Percentiles rank a stretch among this genome's conserved stretches.
Conservation (phyloP, 2,329 filamentous ascomycete species). For the Colletotrichum truncatum region DNA sequence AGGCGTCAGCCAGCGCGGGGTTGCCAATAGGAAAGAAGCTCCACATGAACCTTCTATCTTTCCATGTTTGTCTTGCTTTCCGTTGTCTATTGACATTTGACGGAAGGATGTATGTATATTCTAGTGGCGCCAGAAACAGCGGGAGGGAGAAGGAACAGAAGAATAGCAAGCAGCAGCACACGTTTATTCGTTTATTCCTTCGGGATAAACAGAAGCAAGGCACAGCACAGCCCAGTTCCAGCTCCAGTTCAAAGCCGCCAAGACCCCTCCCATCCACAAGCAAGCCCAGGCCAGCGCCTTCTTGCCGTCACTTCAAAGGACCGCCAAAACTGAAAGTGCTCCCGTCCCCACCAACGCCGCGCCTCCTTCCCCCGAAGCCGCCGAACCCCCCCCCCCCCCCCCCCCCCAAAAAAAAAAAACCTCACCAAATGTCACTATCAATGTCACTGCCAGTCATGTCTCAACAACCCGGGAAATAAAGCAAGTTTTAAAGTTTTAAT, state of each 20-base stretch:
- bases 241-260: too few species aligned
- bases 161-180: neutral
- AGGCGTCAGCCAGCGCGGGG: constrained; percentile 8
- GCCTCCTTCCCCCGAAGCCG: constrained; percentile 18
- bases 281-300: neutral
- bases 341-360: constrained; percentile 15
- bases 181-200: too few species aligned
- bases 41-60: neutral
- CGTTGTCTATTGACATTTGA: neutral
- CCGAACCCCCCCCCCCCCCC: too few species aligned
- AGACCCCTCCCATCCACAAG: neutral
- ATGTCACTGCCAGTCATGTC: neutral
- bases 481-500: neutral
- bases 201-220: neutral
- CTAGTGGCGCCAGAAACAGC: too few species aligned
- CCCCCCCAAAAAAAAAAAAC: too few species aligned
- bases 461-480: neutral
- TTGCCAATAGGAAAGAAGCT: neutral
- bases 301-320: neutral
- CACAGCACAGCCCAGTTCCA: neutral
- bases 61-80: constrained; percentile 8
- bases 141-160: neutral
- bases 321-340: neutral
- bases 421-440: too few species aligned
- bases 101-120: too few species aligned